phyloP scores from a whole-genome alignment of 306 rosid species.

The Neltuma alba region DNA sequence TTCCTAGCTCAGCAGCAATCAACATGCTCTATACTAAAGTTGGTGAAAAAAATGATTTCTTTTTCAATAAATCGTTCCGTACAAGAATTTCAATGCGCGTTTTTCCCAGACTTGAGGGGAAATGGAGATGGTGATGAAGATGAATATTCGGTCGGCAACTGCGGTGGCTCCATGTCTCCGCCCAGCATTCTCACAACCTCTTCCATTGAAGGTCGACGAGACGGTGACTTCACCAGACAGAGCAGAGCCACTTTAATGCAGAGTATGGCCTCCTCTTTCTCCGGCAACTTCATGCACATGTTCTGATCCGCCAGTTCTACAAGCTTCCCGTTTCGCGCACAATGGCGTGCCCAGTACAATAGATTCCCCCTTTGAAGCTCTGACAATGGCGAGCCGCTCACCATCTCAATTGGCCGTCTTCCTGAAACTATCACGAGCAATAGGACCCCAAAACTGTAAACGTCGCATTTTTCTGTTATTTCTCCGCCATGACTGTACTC shows the following conservation, averaged over 20 bases:
- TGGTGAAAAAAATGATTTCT: background rate
- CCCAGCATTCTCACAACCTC: conserved; percentile 73
- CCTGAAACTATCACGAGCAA: conserved; percentile 80
- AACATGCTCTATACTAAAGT: background rate
- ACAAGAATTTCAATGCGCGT: conserved; percentile 42
- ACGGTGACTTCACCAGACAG: conserved; percentile 69
- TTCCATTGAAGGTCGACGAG: conserved; percentile 82
- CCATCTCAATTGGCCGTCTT: conserved; percentile 79
- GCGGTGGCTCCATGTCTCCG: conserved; percentile 60
- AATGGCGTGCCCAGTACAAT: conserved; percentile 78
- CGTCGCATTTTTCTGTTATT: conserved; percentile 78
- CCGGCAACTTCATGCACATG: conserved; percentile 44
- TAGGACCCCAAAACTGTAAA: conserved; percentile 81
- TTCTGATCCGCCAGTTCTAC: conserved; percentile 66
- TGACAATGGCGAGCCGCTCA: conserved; percentile 53
- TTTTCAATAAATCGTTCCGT: background rate
- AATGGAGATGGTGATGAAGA: conserved; percentile 56
- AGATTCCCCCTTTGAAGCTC: conserved; percentile 81
- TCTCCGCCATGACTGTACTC: conserved; percentile 67
- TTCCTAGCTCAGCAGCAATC: background rate
- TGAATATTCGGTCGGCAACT: conserved; percentile 56
- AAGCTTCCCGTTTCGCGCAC: conserved; percentile 77
- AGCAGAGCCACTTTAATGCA: conserved; percentile 76
- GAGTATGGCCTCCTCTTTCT: conserved; percentile 65
- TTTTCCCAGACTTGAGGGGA: conserved; percentile 48